A percentile compares a stretch with the other conserved stretches of the same genome.
These are phyloP conservation scores for Fusarium torreyae DNA, from an alignment of 2,329 filamentous ascomycete species.

Conservation along the genomic window DNA sequence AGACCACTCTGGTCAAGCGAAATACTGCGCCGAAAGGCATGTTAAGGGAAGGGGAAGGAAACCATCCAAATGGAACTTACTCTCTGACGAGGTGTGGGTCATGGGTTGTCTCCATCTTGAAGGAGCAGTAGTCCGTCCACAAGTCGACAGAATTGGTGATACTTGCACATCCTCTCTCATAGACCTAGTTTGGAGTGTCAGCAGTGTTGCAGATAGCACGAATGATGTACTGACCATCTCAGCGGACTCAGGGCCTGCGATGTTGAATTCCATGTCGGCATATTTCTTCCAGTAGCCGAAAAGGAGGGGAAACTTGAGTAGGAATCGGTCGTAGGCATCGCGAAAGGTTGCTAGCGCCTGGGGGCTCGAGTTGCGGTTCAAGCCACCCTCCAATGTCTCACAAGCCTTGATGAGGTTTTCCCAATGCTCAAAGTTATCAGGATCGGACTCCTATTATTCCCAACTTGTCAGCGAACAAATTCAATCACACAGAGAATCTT, in stretches of 20 bases:
- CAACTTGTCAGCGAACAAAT: slow-evolving; percentile 43
- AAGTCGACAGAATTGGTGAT: slow-evolving; percentile 95
- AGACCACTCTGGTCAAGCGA: slow-evolving; percentile 60
- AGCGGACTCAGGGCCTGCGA: slow-evolving; percentile 95
- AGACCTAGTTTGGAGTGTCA: slow-evolving; percentile 73
- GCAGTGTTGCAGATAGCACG: neutral
- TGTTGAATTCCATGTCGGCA: slow-evolving; percentile 96
- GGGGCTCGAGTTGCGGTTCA: slow-evolving; percentile 96
- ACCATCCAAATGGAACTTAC: slow-evolving; percentile 85
- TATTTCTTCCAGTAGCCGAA: slow-evolving; percentile 99
- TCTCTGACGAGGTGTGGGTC: slow-evolving; percentile 97
- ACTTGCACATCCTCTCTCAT: slow-evolving; percentile 94
- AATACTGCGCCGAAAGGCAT: slow-evolving; percentile 64
- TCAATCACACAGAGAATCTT: neutral
- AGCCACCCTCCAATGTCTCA: slow-evolving; percentile 89
- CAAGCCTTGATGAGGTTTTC: slow-evolving; percentile 89
- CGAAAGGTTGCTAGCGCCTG: slow-evolving; percentile 91
- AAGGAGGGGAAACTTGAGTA: slow-evolving; percentile 93
- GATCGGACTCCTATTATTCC: slow-evolving; percentile 70
- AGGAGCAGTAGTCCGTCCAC: slow-evolving; percentile 97
- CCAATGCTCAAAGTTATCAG: slow-evolving; percentile 95
- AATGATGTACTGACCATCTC: slow-evolving; percentile 81
- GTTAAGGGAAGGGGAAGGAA: slow-evolving; percentile 80
- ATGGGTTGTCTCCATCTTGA: slow-evolving; percentile 98
- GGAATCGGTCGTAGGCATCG: slow-evolving; percentile 91